These are phyloP conservation scores for Sclerotinia subarctica DNA, from an alignment of 2,329 filamentous ascomycete genomes.

Conservation along the genomic window DNA sequence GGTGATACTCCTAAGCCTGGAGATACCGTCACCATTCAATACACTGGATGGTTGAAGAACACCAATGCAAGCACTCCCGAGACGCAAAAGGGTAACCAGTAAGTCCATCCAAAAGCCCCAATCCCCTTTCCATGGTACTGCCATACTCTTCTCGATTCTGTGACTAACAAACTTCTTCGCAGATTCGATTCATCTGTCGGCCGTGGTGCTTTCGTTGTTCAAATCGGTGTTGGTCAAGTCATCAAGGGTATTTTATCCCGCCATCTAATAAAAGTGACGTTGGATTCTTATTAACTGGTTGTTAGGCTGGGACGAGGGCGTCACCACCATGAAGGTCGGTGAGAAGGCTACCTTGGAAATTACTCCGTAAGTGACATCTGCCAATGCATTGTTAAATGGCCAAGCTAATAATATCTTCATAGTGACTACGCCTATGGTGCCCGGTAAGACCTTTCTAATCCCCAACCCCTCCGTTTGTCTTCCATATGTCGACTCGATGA, in stretches of 20 bases:
- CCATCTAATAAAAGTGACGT: conserved; percentile 13
- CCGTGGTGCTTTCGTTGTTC: conserved; percentile 69
- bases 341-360: conserved; percentile 88
- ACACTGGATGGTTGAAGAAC: conserved; percentile 85
- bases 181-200: conserved; percentile 89
- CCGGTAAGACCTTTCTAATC: conserved; percentile 46
- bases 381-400: background rate
- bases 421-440: conserved; percentile 65
- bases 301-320: conserved; percentile 80
- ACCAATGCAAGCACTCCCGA: conserved; percentile 66
- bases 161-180: conserved; percentile 21
- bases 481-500: background rate
- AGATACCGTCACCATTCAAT: conserved; percentile 81
- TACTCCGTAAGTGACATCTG: conserved; percentile 54
- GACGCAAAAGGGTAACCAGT: conserved; percentile 45
- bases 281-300: conserved; percentile 23
- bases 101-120: conserved; percentile 2
- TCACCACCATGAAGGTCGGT: conserved; percentile 80
- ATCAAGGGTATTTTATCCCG: conserved; percentile 67
- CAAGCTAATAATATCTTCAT: conserved; percentile 28
- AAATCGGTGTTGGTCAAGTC: conserved; percentile 79
- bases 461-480: background rate
- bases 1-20: conserved; percentile 56
- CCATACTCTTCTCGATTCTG: background rate
- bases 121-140: background rate